These are phyloP conservation scores for Vinca major DNA, from an alignment of 305 asterid species.

Conservation along the genomic window DNA sequence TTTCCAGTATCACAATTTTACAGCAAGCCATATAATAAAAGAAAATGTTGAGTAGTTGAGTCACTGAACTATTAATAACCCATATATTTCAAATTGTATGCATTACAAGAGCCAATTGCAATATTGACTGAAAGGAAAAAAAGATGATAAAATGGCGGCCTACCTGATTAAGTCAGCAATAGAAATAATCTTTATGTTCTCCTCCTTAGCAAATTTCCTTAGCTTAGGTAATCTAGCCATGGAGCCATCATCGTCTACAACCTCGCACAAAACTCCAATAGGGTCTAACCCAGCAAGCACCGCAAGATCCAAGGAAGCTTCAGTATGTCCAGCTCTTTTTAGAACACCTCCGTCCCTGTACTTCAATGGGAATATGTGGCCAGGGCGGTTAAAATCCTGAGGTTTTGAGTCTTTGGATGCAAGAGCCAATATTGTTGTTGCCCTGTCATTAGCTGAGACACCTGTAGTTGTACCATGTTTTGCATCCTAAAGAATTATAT, in stretches of 20 bases:
- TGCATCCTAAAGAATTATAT: constrained; percentile 56
- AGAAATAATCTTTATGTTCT: constrained; percentile 67
- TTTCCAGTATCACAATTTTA: neutral
- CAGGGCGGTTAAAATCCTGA: constrained; percentile 93
- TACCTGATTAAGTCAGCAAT: constrained; percentile 95
- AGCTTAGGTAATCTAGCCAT: constrained; percentile 95
- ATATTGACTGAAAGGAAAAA: neutral
- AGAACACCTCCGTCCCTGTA: constrained; percentile 92
- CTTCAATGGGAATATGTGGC: constrained; percentile 90
- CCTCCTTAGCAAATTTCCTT: constrained; percentile 48
- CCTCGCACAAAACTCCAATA: constrained; percentile 82
- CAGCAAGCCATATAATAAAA: neutral
- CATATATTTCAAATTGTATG: neutral
- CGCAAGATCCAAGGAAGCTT: constrained; percentile 91
- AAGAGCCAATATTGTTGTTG: constrained; percentile 74
- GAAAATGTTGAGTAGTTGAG: too few relatives aligned
- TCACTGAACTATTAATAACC: neutral
- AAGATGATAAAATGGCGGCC: constrained; percentile 2
- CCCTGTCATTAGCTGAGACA: constrained; percentile 91
- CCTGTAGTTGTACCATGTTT: constrained; percentile 94
- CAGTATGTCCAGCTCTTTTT: constrained; percentile 98
- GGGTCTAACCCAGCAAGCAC: constrained; percentile 79
- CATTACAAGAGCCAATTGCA: neutral
- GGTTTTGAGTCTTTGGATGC: constrained; percentile 80
- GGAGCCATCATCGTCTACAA: constrained; percentile 97